phyloP scores from a whole-genome alignment of 176 grass and related monocot species.

The Ensete ventricosum region DNA sequence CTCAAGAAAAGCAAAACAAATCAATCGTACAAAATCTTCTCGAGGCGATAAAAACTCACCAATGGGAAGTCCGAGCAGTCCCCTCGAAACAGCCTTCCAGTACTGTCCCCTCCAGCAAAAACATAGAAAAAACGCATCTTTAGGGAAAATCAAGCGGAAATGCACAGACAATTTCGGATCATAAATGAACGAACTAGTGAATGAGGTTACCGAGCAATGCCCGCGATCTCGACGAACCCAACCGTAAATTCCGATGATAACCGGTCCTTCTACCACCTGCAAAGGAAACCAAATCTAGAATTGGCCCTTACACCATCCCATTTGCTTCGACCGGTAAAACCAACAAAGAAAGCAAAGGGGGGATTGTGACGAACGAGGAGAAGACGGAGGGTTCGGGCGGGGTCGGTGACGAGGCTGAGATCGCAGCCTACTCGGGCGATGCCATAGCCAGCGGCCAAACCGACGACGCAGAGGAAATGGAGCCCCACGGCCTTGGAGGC shows the following conservation, averaged over 20 bases:
- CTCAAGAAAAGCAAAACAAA: neutral
- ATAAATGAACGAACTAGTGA: conserved; percentile 11
- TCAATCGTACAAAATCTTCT: neutral
- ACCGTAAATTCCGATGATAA: conserved; percentile 64
- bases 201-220: conserved; percentile 38
- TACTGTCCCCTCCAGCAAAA: conserved; percentile 35
- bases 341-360: no score
- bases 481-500: conserved; percentile 10
- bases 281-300: neutral
- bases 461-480: conserved; percentile 42
- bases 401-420: conserved; percentile 40
- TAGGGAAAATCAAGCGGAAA: neutral
- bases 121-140: conserved; percentile 10
- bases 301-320: neutral
- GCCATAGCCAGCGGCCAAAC: conserved; percentile 28
- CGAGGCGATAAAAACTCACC: conserved; percentile 25
- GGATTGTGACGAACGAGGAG: conserved; percentile 36
- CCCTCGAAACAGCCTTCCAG: conserved; percentile 37
- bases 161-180: neutral
- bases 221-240: conserved; percentile 40
- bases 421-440: conserved; percentile 14
- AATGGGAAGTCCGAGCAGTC: conserved; percentile 49
- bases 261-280: conserved; percentile 54
- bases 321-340: no score
- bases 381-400: conserved; percentile 43